These are phyloP conservation scores for Penicillium silybi DNA, from an alignment of 495 filamentous ascomycete genomes.

Conservation along the genomic window DNA sequence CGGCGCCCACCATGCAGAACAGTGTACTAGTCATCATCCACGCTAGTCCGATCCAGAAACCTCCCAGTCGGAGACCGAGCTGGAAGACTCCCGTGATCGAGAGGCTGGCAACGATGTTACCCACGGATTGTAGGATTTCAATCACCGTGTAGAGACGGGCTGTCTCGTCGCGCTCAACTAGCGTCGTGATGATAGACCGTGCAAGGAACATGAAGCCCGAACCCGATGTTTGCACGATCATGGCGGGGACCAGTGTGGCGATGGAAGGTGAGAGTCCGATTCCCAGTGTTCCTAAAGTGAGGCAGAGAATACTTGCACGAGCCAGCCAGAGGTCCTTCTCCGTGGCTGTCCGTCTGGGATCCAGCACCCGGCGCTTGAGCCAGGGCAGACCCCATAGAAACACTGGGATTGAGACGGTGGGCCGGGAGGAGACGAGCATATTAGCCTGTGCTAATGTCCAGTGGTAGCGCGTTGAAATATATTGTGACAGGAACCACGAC, in stretches of 20 bases:
- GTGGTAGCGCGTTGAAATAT: constrained; percentile 54
- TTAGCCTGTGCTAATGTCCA: constrained; percentile 54
- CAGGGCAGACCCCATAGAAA: constrained; percentile 49
- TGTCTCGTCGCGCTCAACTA: constrained; percentile 51
- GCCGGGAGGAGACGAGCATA: constrained; percentile 49
- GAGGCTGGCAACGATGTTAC: constrained; percentile 51
- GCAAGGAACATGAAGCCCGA: constrained; percentile 42
- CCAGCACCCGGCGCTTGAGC: constrained; percentile 18
- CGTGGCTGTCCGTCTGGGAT: constrained; percentile 21
- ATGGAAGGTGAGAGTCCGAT: constrained; percentile 42
- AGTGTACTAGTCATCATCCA: constrained; percentile 49
- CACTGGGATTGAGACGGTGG: constrained; percentile 47
- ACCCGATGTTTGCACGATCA: constrained; percentile 48
- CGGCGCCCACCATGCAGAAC: constrained; percentile 35
- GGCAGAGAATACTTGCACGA: constrained; percentile 41
- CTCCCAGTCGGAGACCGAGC: constrained; percentile 44
- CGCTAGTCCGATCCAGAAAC: constrained; percentile 50
- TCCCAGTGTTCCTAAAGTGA: constrained; percentile 44
- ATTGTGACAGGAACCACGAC: constrained; percentile 51
- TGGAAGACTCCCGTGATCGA: constrained; percentile 53
- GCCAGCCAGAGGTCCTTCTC: constrained; percentile 52
- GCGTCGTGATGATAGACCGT: constrained; percentile 49
- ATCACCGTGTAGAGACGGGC: constrained; percentile 55
- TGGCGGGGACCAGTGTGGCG: constrained; percentile 37
- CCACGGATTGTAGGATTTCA: constrained; percentile 52